Conservation (phyloP, 805 yeast genomes). For the Nakazawaea sp. region DNA sequence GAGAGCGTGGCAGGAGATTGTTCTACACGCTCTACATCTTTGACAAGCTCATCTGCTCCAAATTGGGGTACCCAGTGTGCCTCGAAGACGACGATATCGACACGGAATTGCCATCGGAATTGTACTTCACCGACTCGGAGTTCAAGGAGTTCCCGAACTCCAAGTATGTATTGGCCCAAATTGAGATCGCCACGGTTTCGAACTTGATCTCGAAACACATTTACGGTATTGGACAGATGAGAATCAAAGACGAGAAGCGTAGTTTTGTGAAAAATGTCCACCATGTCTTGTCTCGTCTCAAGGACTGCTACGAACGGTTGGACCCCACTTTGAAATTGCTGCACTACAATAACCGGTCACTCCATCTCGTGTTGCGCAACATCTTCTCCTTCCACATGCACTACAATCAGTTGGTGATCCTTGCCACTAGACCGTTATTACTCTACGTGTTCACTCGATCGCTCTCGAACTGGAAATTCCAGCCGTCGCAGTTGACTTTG, state of each 20-base stretch:
- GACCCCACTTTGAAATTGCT: slow-evolving; percentile 10
- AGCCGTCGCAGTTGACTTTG: slow-evolving; percentile 6
- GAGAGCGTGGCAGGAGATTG: slow-evolving; percentile 36
- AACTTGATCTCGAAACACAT: slow-evolving; percentile 7
- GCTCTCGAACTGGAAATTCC: slow-evolving; percentile 1
- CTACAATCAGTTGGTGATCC: slow-evolving; percentile 9
- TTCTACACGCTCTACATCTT: slow-evolving; percentile 34
- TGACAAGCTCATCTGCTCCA: slow-evolving; percentile 72
- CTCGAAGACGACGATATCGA: slow-evolving; percentile 79
- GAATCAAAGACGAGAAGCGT: not conserved
- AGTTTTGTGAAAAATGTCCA: slow-evolving; percentile 9
- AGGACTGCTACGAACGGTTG: slow-evolving; percentile 8
- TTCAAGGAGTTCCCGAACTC: slow-evolving; percentile 9
- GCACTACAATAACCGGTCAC: slow-evolving; percentile 4
- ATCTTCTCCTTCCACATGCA: slow-evolving; percentile 11
- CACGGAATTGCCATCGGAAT: slow-evolving; percentile 54
- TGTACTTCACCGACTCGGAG: slow-evolving; percentile 6
- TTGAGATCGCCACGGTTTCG: slow-evolving; percentile 7
- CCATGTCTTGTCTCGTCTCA: slow-evolving; percentile 6
- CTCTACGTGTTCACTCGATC: slow-evolving; percentile 7
- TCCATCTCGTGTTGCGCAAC: slow-evolving; percentile 4
- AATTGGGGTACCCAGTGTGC: slow-evolving; percentile 74
- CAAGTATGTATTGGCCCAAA: slow-evolving; percentile 9
- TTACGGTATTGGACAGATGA: slow-evolving; percentile 6
- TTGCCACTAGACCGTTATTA: slow-evolving; percentile 10